Percentiles rank a stretch among this genome's conserved stretches.
Conservation (phyloP, 73 alveolate genomes). For the Paraurostyla sp. region DNA sequence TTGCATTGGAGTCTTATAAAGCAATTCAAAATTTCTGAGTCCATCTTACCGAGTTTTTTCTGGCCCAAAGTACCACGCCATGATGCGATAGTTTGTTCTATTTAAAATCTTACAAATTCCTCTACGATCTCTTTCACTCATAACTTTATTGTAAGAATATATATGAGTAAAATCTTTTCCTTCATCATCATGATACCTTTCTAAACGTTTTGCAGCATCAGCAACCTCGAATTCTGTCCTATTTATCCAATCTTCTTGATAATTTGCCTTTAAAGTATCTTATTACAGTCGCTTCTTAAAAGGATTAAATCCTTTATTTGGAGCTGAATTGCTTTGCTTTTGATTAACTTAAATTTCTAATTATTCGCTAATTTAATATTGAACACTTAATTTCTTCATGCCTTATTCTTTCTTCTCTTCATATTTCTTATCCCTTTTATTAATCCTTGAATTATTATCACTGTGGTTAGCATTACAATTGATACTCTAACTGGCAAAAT, state of each 20-base stretch:
- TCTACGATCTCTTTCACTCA: conserved; percentile 84
- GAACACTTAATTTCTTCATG: not conserved
- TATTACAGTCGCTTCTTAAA: not conserved
- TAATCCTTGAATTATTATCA: too few relatives aligned
- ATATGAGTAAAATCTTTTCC: conserved; percentile 78
- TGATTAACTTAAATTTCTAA: not conserved
- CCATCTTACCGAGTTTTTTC: conserved; percentile 82
- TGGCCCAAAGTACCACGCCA: conserved; percentile 92
- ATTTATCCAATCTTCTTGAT: conserved; percentile 63
- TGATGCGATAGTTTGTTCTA: conserved; percentile 83
- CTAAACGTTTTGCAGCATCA: conserved; percentile 69
- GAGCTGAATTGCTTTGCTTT: not conserved
- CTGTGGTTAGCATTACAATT: too few relatives aligned
- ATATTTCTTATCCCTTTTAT: not conserved
- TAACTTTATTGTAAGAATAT: conserved; percentile 91
- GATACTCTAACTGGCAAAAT: not conserved
- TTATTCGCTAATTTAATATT: not conserved
- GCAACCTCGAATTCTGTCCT: conserved; percentile 59
- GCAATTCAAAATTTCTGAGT: conserved; percentile 74
- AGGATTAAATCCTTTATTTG: not conserved
- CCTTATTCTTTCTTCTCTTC: not conserved
- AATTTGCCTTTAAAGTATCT: conserved; percentile 50
- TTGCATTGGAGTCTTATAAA: conserved; percentile 86
- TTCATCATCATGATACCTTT: conserved; percentile 8
- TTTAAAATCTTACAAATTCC: conserved; percentile 87